Percentiles rank a stretch among this genome's conserved stretches.
These are phyloP conservation scores for Lasiodiplodia sp. DNA, from an alignment of 2,329 filamentous ascomycete genomes.

Conservation along the genomic window DNA sequence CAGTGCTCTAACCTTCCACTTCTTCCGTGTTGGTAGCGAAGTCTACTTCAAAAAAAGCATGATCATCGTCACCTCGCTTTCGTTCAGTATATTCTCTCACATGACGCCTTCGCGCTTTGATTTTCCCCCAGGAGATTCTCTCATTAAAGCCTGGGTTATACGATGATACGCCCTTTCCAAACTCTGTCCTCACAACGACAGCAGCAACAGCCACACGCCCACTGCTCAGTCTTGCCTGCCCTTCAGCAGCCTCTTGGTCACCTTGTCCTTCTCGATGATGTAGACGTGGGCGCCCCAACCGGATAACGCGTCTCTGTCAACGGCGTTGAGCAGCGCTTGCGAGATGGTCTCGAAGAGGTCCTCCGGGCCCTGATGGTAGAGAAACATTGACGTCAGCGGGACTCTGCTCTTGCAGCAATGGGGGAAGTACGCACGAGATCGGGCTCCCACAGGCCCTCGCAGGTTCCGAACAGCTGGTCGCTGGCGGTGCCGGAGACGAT, in stretches of 20 bases:
- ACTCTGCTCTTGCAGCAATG: neutral
- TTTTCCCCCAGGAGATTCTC: neutral
- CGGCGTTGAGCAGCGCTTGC: conserved; percentile 91
- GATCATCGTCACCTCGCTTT: conserved; percentile 21
- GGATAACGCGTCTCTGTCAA: conserved; percentile 94
- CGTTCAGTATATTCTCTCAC: neutral
- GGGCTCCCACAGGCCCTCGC: conserved; percentile 96
- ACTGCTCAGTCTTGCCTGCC: conserved; percentile 78
- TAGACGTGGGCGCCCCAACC: conserved; percentile 99
- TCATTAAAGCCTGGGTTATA: conserved; percentile 14
- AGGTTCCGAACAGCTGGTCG: conserved; percentile 98
- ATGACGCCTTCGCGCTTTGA: neutral
- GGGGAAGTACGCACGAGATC: conserved; percentile 74
- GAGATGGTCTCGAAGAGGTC: conserved; percentile 99
- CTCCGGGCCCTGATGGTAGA: conserved; percentile 73
- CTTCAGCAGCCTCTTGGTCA: conserved; percentile 98
- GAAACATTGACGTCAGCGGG: conserved; percentile 30
- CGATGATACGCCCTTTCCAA: conserved; percentile 2
- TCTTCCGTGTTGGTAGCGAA: neutral
- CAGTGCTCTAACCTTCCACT: neutral
- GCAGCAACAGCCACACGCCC: neutral
- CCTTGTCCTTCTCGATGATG: conserved; percentile 99
- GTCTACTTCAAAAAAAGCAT: conserved; percentile 19
- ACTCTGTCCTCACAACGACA: neutral
- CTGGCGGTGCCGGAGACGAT: conserved; percentile 96